Evolutionary conservation across 345 rosid species (phyloP), one percentile per base, ranked within the genome.

Genomic region (Arabis hirsuta): DNA sequence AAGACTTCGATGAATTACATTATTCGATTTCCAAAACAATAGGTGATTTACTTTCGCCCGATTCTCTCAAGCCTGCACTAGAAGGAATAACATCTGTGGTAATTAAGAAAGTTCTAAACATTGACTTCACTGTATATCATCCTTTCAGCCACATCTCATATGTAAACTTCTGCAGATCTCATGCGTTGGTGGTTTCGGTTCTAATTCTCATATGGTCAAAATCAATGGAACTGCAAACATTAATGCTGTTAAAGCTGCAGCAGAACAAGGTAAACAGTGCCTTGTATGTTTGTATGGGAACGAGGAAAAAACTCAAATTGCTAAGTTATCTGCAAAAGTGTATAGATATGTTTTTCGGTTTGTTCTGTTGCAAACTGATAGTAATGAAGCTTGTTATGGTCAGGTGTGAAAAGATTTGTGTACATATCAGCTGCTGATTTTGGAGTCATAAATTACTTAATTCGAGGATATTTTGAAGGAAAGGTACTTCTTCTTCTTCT

Each of bases 201-300:
- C 87, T 44, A 77, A 84, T 66, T 63, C 86, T 48, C 71, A 82
- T 12, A 83, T 85, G 87, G 79, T 75, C 55, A 81, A 39, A 63
- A 87, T 87, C 10, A 83, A 87, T 67, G 91, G 91, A 55, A 77
- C 79, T 68, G 86, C 91, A 56, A 87, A 84, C 76, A 83, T 87
- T 7, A 82, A 80, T 67, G 89, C 86, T 29, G 72, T 87, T 55
- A 77, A 43, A 68, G 87, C 86, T 77, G 89, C 88, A 3, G 70
- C 79, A 12, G 87, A 84, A 48, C 80, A 78, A 79, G 89, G 91
- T 80, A 63, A 52, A 7, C 3, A 12, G 9, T 2, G n/a, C 26
- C 24, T 69, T 45, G 8, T 48, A 39, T 69, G 65, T 47, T 48
- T 52, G 71, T 66, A 26, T 10, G 26, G 51, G 59, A 39, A 24